Evolutionary conservation across 2,329 filamentous ascomycete species (phyloP).

Genomic region (Phaeosphaeriaceae sp.): DNA sequence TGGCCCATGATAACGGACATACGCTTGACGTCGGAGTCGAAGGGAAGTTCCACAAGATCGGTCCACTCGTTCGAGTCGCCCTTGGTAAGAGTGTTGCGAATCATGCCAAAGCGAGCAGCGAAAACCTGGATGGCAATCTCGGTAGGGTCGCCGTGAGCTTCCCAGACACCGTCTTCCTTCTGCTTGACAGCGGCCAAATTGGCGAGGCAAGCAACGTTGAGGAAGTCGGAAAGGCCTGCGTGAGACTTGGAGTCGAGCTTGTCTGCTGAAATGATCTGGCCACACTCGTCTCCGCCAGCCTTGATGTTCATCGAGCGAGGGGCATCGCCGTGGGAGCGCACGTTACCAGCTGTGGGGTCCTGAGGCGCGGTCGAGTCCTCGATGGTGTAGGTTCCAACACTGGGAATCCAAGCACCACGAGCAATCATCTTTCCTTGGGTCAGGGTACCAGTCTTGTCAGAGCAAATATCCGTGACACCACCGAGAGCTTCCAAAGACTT

Average conservation of each 20-base stretch:
- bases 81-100: slow-evolving; percentile 61
- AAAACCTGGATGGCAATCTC: slow-evolving; percentile 81
- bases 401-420: slow-evolving; percentile 48
- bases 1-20: slow-evolving; percentile 75
- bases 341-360: slow-evolving; percentile 42
- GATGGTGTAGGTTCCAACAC: slow-evolving; percentile 47
- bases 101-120: slow-evolving; percentile 72
- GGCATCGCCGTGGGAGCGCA: slow-evolving; percentile 34
- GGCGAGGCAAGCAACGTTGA: slow-evolving; percentile 51
- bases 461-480: slow-evolving; percentile 56
- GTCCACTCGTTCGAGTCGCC: slow-evolving; percentile 38
- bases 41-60: slow-evolving; percentile 71
- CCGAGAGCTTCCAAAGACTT: slow-evolving; percentile 47
- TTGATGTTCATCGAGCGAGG: slow-evolving; percentile 39
- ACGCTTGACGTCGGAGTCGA: slow-evolving; percentile 77
- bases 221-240: slow-evolving; percentile 38
- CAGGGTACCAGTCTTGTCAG: slow-evolving; percentile 59
- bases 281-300: slow-evolving; percentile 20
- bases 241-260: slow-evolving; percentile 30
- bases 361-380: slow-evolving; percentile 43
- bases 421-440: slow-evolving; percentile 50
- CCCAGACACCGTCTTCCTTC: slow-evolving; percentile 50
- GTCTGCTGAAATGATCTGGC: slow-evolving; percentile 23
- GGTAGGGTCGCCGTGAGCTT: slow-evolving; percentile 57
- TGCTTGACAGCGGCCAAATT: slow-evolving; percentile 62